A percentile compares a stretch with the other conserved stretches of the same genome.
phyloP scores from a whole-genome alignment of 169 alveolate genomes.

The Cryptosporidium sp. region DNA sequence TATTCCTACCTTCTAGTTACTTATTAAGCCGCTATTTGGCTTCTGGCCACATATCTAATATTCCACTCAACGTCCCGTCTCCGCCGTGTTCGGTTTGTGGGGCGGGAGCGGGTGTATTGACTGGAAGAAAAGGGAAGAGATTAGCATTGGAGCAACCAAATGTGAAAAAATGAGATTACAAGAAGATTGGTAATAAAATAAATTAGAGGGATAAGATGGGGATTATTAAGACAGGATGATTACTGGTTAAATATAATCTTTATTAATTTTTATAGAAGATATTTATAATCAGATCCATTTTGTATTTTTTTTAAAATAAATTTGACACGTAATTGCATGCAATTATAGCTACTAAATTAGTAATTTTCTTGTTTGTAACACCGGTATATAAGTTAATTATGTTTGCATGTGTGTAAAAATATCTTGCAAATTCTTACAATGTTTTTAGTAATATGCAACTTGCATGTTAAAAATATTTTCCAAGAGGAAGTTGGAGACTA shows the following conservation, averaged over 20 bases:
- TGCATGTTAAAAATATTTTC: background rate
- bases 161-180: too few species aligned
- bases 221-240: too few species aligned
- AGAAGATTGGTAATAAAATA: too few species aligned
- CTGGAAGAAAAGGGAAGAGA: background rate
- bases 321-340: conserved; percentile 8
- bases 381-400: conserved; percentile 1
- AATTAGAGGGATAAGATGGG: too few species aligned
- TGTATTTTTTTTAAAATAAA: background rate
- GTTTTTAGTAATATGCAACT: background rate
- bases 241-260: too few species aligned
- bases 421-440: background rate
- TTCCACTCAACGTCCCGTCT: conserved; percentile 47
- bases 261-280: too few species aligned
- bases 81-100: background rate
- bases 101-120: background rate
- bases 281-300: background rate
- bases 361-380: background rate
- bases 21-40: conserved; percentile 10
- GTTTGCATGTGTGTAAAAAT: background rate
- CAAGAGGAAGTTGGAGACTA: background rate
- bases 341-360: background rate
- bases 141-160: too few species aligned
- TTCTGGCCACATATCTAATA: conserved; percentile 42
- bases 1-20: background rate